Base-by-base conservation (phyloP, 1,284 basidiomycete genomes). In the Polyporus tsugae region DNA sequence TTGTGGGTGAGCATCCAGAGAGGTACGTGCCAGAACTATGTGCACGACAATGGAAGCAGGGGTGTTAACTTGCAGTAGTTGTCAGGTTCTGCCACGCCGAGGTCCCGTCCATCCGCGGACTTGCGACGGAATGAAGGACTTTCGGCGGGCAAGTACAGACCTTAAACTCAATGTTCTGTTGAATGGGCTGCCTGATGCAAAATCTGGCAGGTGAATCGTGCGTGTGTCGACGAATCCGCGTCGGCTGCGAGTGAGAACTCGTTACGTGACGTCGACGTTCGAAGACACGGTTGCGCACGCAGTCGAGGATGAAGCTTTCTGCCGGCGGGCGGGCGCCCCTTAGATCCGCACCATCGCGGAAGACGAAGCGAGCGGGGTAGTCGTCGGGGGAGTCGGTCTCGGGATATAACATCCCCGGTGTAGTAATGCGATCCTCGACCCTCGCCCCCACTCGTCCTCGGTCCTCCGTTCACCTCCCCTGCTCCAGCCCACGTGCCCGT, bases 211-310 rank as follows among this genome's bases (percentile, higher is more conserved):
- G 46, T 25, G 46, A 10, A 49, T 25, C 10, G 46, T 4, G 46
- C 46, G 46, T 19, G 46, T 25, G 46, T 49, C 13, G 19, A 25
- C 46, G 46, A 25, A 25, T 25, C 46, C 44, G 9, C 46, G 46
- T 25, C 46, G 46, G 46, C 46, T 49, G 46, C 46, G 46, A 49
- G 46, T 49, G 46, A 49, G 46, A 49, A 49, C 22, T 5, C 46
- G 46, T 49, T 49, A 49, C 46, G 46, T 25, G 46, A 49, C 46
- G 46, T 10, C 10, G 22, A 19, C 46, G 7, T 11, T 25, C 4
- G 46, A 49, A 49, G 46, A 25, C 46, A 49, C 46, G 22, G 22
- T 49, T 10, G 22, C 46, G 46, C 22, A 49, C 46, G 46, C 46
- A 25, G 46, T 49, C 46, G 22, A 25, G 46, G 22, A 25, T 29